These are phyloP conservation scores for Epichloe sylvatica DNA, from an alignment of 2,329 filamentous ascomycete genomes.

Conservation along the genomic window DNA sequence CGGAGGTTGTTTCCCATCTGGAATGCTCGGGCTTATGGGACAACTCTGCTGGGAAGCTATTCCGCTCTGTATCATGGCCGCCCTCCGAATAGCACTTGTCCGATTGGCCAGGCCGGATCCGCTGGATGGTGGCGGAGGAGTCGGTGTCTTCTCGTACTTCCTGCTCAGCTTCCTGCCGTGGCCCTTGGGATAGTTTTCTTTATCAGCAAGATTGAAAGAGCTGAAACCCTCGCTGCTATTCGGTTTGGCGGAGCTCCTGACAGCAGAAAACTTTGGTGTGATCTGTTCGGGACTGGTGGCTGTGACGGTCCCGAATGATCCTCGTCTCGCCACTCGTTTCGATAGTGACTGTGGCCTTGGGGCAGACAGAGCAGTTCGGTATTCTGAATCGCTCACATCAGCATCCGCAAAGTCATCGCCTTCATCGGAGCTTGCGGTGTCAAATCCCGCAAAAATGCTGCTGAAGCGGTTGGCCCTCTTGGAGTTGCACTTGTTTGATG, in stretches of 20 bases:
- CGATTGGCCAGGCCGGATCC: slow-evolving; percentile 26
- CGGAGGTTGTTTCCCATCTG: slow-evolving; percentile 53
- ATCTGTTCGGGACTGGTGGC: slow-evolving; percentile 29
- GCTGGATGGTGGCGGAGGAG: slow-evolving; percentile 9
- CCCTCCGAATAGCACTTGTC: slow-evolving; percentile 53
- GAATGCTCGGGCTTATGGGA: slow-evolving; percentile 50
- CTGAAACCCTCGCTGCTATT: slow-evolving; percentile 30
- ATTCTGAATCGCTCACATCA: slow-evolving; percentile 54
- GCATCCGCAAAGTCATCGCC: slow-evolving; percentile 46
- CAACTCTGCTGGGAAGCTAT: slow-evolving; percentile 51
- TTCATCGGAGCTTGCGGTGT: slow-evolving; percentile 55
- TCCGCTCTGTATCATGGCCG: slow-evolving; percentile 68
- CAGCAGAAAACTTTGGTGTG: slow-evolving; percentile 14
- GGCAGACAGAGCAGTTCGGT: slow-evolving; percentile 49
- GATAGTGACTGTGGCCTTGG: slow-evolving; percentile 37
- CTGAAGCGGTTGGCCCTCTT: slow-evolving; percentile 60
- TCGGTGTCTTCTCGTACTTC: slow-evolving; percentile 25
- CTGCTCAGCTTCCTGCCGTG: slow-evolving; percentile 19
- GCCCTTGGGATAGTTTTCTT: slow-evolving; percentile 12
- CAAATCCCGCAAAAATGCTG: slow-evolving; percentile 78
- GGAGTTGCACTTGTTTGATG: slow-evolving; percentile 42
- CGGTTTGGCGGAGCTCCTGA: slow-evolving; percentile 18
- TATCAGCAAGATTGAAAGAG: slow-evolving; percentile 26
- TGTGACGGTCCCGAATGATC: slow-evolving; percentile 23
- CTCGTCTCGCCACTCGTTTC: slow-evolving; percentile 27